Evolutionary conservation across 495 filamentous ascomycete species (phyloP), one percentile per base, ranked within the genome.

Genomic region (Tuber melanosporum): DNA sequence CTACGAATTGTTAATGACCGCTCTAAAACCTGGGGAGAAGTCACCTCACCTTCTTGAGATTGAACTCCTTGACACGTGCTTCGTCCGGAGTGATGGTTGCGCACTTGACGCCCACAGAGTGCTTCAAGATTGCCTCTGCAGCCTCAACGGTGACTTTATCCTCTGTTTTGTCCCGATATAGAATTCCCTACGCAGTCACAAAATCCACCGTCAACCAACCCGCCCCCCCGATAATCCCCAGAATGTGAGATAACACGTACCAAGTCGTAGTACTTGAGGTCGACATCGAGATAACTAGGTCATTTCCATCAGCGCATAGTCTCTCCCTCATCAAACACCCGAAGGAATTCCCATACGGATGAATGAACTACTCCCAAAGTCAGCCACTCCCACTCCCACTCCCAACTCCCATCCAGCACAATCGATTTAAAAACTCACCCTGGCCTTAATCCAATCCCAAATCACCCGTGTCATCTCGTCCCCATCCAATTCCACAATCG

Each of bases 391-490:
- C 4, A 71, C 52, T 73, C 62, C 62, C 75, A 22, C 26, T 70
- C 39, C 73, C 6, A 41, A 49, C 39, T 71, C 43, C 46, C 14
- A 71, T 45, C 72, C 69, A 43, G 36, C 41, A 41, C 66, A 77
- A 73, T 44, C n/a, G n/a, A 47, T 41, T 41, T 45, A 46, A 42
- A 47, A 43, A 22, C 89, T 80, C 83, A 91, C 89, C 85, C 95
- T 97, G 85, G 98, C 90, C 88, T 97, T 97, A 88, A 99, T 99
- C 83, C 93, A 91, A 87, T 98, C 87, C 95, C 95, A 99, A 87
- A 99, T 99, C 82, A 99, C 94, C 82, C 95, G 89, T 77, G 95
- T 99, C 95, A 99, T 99, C 90, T 99, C 95, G 88, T 99, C 95
- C 82, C 95, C 95, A 85, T 99, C 95, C 83, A 99, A 88, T 85